Conservation (phyloP, 495 filamentous ascomycete genomes). For the Haplographium delicatum region DNA sequence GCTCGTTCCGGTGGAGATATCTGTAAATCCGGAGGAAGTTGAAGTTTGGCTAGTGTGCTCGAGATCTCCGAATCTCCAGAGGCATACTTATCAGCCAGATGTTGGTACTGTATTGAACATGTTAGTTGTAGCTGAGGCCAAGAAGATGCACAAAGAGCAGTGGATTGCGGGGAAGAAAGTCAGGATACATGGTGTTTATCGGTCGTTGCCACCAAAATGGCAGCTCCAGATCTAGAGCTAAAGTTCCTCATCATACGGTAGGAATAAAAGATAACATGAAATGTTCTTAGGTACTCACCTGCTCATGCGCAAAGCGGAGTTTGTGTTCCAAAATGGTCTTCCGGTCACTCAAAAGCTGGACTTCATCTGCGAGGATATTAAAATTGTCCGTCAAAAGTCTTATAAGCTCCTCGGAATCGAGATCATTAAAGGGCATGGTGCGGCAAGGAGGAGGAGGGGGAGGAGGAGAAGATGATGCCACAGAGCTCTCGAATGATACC, state of each 20-base stretch:
- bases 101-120: constrained; percentile 39
- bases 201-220: constrained; percentile 42
- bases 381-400: constrained; percentile 55
- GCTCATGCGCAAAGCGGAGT: constrained; percentile 50
- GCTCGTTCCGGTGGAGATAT: constrained; percentile 36
- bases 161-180: constrained; percentile 16
- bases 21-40: constrained; percentile 47
- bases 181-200: constrained; percentile 40
- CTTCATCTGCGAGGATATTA: constrained; percentile 56
- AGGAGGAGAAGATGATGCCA: neutral
- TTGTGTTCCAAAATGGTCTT: constrained; percentile 53
- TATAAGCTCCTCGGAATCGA: constrained; percentile 32
- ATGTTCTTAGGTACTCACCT: constrained; percentile 35
- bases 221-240: constrained; percentile 74
- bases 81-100: constrained; percentile 53
- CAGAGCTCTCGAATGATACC: neutral
- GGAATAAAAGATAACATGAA: constrained; percentile 5
- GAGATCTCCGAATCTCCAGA: constrained; percentile 45
- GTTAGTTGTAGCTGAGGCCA: constrained; percentile 7
- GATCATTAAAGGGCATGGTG: constrained; percentile 23
- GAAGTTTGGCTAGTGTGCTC: constrained; percentile 48
- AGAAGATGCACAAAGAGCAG: constrained; percentile 11
- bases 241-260: constrained; percentile 51
- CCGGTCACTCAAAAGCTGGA: constrained; percentile 48
- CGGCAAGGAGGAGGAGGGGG: neutral